Evolutionary conservation across 352 stramenopile genomes (phyloP).

Genomic region (Saprolegnia parasitica): DNA sequence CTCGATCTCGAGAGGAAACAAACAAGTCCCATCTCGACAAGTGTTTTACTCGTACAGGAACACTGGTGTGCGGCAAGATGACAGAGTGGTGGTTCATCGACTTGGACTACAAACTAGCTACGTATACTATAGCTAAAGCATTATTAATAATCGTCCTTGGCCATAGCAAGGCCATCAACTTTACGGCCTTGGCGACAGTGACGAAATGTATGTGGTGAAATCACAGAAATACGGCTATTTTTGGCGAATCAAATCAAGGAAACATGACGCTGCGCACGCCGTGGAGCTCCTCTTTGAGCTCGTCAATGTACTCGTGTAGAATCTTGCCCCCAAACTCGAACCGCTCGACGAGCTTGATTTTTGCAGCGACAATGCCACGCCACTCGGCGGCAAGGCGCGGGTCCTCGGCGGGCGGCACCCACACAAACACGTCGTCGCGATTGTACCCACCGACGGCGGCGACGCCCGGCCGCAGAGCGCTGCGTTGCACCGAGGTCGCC

Average conservation of each 20-base stretch:
- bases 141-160: too few species aligned
- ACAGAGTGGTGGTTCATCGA: too few species aligned
- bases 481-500: background rate
- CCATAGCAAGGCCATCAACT: too few species aligned
- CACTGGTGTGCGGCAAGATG: too few species aligned
- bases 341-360: background rate
- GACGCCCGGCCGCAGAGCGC: background rate
- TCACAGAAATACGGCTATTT: too few species aligned
- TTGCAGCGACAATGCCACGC: background rate
- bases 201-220: too few species aligned
- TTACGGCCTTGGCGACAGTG: too few species aligned
- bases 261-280: constrained; percentile 1
- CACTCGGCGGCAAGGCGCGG: background rate
- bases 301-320: constrained; percentile 16
- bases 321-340: constrained; percentile 15
- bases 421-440: constrained; percentile 23
- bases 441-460: background rate
- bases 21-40: too few species aligned
- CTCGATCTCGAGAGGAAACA: too few species aligned
- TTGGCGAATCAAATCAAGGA: background rate
- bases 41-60: too few species aligned
- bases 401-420: background rate
- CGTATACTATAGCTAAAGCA: too few species aligned
- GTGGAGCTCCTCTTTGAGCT: constrained; percentile 16
- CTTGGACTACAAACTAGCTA: too few species aligned